These are phyloP conservation scores for Silybum marianum DNA, from an alignment of 129 eudicot species.

Conservation along the genomic window DNA sequence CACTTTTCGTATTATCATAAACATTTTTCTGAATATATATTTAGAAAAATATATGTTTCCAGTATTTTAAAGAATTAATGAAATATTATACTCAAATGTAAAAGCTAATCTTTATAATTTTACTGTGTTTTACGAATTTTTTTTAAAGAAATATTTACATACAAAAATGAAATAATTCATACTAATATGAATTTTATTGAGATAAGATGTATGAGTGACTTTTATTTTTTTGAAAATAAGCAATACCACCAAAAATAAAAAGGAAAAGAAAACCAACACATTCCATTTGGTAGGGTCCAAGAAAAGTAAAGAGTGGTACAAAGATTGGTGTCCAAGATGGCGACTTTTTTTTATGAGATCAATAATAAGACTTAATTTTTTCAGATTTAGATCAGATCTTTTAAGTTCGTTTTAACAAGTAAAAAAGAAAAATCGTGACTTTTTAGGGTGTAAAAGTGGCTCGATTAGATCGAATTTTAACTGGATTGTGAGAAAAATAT, in stretches of 20 bases:
- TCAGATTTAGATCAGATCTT: background rate
- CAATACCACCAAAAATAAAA: slow-evolving; percentile 24
- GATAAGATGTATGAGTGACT: slow-evolving; percentile 8
- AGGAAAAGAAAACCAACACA: slow-evolving; percentile 13
- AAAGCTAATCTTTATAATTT: background rate
- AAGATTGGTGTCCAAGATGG: background rate
- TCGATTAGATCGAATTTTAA: background rate
- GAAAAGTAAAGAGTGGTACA: slow-evolving; percentile 23
- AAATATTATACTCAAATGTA: background rate
- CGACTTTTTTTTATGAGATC: slow-evolving; percentile 4
- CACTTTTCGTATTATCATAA: background rate
- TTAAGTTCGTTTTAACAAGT: background rate
- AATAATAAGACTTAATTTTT: background rate
- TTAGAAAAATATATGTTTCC: background rate
- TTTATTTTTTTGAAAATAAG: slow-evolving; percentile 15
- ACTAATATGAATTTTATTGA: background rate
- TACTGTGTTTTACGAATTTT: background rate
- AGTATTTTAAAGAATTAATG: background rate
- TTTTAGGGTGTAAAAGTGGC: background rate
- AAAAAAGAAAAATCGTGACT: background rate
- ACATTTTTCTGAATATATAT: background rate
- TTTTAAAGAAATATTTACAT: background rate
- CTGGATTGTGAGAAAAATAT: background rate
- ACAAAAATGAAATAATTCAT: background rate
- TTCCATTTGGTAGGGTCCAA: slow-evolving; percentile 36